Evolutionary conservation across 1,284 basidiomycete genomes (phyloP).

Genomic region (Golubevia pallescens): DNA sequence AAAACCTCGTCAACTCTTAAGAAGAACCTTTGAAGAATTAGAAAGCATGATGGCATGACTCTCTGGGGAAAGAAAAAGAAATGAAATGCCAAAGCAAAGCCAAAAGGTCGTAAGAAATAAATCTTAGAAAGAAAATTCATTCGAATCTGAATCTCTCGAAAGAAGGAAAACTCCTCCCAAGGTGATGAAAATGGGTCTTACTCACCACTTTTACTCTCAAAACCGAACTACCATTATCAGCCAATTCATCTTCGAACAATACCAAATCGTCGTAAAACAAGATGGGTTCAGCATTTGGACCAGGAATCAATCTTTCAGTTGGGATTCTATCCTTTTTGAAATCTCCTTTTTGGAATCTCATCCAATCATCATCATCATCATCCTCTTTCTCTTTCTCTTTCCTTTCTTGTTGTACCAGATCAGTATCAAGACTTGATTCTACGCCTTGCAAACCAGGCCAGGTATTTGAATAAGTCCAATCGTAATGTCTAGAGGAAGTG

Average conservation of each 20-base stretch:
- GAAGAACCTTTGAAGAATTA: conserved; percentile 59
- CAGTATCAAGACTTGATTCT: conserved; percentile 1
- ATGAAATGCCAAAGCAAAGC: not conserved
- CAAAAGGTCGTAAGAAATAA: not conserved
- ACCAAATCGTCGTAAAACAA: conserved; percentile 48
- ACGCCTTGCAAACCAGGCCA: conserved; percentile 37
- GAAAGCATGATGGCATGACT: conserved; percentile 57
- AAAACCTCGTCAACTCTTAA: conserved; percentile 58
- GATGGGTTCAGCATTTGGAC: conserved; percentile 48
- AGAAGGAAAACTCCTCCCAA: not conserved
- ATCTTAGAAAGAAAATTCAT: not conserved
- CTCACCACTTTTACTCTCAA: conserved; percentile 54
- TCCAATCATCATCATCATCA: too few species aligned
- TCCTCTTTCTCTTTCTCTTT: not conserved
- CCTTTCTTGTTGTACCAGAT: conserved; percentile 2
- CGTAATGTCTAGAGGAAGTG: conserved; percentile 46
- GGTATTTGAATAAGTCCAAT: conserved; percentile 62
- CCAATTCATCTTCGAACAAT: conserved; percentile 1
- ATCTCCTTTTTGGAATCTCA: conserved; percentile 13
- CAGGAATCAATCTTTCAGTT: conserved; percentile 45
- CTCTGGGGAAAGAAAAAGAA: conserved; percentile 14
- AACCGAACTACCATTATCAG: conserved; percentile 55
- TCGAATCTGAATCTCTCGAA: not conserved
- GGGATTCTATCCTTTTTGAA: conserved; percentile 53
- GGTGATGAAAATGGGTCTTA: not conserved